Evolutionary conservation across 1,139 yeast genomes (phyloP), one percentile per base, ranked within the genome.

Genomic region (Yamadazyma pseudoaaseri): DNA sequence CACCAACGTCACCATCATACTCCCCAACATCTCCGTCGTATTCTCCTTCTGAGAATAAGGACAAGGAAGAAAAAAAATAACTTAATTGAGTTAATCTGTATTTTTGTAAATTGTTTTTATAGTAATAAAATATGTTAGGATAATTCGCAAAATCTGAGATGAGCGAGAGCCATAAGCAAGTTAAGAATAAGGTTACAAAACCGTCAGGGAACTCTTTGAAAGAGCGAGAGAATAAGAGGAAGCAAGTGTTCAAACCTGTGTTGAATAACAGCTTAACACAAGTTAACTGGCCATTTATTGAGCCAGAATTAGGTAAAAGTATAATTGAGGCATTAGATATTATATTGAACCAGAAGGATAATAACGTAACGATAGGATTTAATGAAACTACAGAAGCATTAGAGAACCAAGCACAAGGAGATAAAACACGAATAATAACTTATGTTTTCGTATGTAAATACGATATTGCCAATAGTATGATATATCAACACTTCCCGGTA

Each of bases 1-100:
- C 80, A 1, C 94, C 94, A 35, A 81, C 90, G 0, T 76, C 85
- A 1, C 94, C 95, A 48, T 54, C 70, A 3, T 84, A 81, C 55
- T 67, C 79, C 0, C 90, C 92, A 35, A 82, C 90, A 0, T 77
- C 85, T 1, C 87, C 87, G 49, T 49, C 63, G 7, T 83, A 82
- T 58, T 70, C 80, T 0, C 94, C 43, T 6, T 45, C 48, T 22
- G 35, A 33, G 15, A 41, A 39, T 18, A 36, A 40, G 29, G 39
- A 38, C 12, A 28, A 39, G 16, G 38, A 37, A 16, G 37, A 41
- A 27, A 27, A 27, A 24, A 22, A 29, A 6, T 29, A 24, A 24
- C 14, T 24, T 12, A 20, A 12, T 18, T 13, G 16, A 17, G 13
- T 20, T 16, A 7, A 3, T n/a, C 16, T 31, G 28, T 31, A 10